Conservation (phyloP, 179 eudicot species). For the Heliamphora pulchella region DNA sequence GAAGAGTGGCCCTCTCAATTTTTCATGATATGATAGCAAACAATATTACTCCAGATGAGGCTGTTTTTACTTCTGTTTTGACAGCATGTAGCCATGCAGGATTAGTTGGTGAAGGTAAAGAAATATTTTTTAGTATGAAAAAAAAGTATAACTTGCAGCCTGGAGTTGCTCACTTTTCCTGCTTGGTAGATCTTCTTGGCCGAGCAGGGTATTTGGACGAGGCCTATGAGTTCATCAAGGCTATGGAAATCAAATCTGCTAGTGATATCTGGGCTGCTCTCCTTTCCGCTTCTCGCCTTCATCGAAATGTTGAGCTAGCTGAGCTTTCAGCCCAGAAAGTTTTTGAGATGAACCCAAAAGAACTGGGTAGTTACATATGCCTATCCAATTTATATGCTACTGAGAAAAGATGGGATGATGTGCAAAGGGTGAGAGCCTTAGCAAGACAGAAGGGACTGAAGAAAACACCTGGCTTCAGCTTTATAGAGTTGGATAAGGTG, state of each 20-base stretch:
- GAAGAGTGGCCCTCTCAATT: slow-evolving; percentile 14
- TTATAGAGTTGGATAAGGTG: slow-evolving; percentile 34
- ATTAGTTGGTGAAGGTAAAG: slow-evolving; percentile 34
- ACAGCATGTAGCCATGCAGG: slow-evolving; percentile 46
- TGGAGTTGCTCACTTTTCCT: slow-evolving; percentile 35
- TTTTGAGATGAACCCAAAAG: slow-evolving; percentile 35
- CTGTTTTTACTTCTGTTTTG: slow-evolving; percentile 22
- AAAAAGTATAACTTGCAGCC: slow-evolving; percentile 28
- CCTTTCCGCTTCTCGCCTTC: slow-evolving; percentile 41
- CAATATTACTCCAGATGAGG: slow-evolving; percentile 15
- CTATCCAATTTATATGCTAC: slow-evolving; percentile 35
- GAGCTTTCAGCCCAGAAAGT: slow-evolving; percentile 28
- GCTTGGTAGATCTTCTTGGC: slow-evolving; percentile 45
- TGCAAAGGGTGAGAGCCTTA: slow-evolving; percentile 29
- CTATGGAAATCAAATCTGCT: slow-evolving; percentile 34
- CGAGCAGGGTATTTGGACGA: slow-evolving; percentile 37
- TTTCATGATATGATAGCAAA: slow-evolving; percentile 13
- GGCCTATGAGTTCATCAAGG: slow-evolving; percentile 34
- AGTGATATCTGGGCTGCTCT: slow-evolving; percentile 35
- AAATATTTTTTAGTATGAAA: slow-evolving; percentile 24
- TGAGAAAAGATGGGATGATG: slow-evolving; percentile 36
- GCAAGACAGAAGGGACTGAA: slow-evolving; percentile 24
- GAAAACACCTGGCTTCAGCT: slow-evolving; percentile 34
- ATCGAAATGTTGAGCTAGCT: slow-evolving; percentile 37
- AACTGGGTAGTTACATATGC: slow-evolving; percentile 18